Base-by-base conservation (phyloP, 371 early-diverging fungal species). In the Coemansia sp. region DNA sequence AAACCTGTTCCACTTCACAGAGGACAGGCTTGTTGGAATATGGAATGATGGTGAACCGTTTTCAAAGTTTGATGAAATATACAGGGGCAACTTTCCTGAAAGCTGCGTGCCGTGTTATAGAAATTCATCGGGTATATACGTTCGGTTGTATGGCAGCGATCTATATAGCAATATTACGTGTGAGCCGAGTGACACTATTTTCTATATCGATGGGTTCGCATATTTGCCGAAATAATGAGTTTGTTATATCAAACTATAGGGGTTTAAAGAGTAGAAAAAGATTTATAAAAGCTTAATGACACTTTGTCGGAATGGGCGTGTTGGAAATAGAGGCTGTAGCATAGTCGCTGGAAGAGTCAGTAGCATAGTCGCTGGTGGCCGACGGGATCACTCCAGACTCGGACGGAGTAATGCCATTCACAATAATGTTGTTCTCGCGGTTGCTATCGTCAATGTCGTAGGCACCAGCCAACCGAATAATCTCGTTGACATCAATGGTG, bases 351-450 rank as follows among this genome's bases (percentile, higher is more conserved):
- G 61, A 20, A 7, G 52, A 25, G 21, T 25, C 23, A 9, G 44
- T n/a, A 42, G 44, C 16, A n/a, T 44, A 12, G 44, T n/a, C n/a
- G 20, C n/a, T 33, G 0, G 62, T 61, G 20, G 48, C 33, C 5
- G 62, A 28, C 0, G 62, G 51, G 9, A 28, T 25, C 2, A 51
- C 20, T 12, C 8, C 59, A 47, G 23, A 14, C 20, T 54, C 54
- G 6, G 54, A 54, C 14, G 54, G 26, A 4, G 54, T 54, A 25
- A 54, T 54, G 11, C 26, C 26, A 26, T 60, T 53, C 11, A 37
- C 65, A 30, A 78, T 66, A 16, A 78, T 62, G 55, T 78, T 78
- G 67, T 73, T 50, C 2, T 65, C 33, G 48, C 57, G 55, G 65
- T 62, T 39, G 74, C 78, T 78, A n/a, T 65, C 44, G 6, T 55